Evolutionary conservation across 176 grass and related monocot species (phyloP).

Genomic region (Carex parvula): DNA sequence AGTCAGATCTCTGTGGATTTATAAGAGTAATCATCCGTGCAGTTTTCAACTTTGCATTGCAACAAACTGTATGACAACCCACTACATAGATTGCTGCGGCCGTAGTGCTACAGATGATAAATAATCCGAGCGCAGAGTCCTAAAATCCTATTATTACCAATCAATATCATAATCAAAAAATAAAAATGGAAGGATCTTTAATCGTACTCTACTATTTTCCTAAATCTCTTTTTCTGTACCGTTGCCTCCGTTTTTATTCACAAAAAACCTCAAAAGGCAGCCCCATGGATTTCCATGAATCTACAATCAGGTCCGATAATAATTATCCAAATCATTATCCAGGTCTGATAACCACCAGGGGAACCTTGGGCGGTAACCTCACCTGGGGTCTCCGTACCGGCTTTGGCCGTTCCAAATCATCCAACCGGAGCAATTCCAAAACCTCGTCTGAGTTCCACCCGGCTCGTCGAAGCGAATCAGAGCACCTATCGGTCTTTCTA

Average conservation of each 20-base stretch:
- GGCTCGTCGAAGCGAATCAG: constrained; percentile 40
- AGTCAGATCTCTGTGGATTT: not conserved
- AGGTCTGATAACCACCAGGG: constrained; percentile 34
- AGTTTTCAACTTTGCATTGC: not conserved
- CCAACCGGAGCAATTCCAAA: constrained; percentile 45
- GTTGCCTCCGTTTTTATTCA: constrained; percentile 15
- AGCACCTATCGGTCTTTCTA: constrained; percentile 48
- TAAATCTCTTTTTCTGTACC: constrained; percentile 10
- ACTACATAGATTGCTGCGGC: not conserved
- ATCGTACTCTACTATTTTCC: constrained; percentile 1
- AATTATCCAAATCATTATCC: not conserved
- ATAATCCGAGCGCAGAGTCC: not conserved
- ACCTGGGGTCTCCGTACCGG: constrained; percentile 32
- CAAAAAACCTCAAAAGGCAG: constrained; percentile 15
- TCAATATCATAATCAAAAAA: not conserved
- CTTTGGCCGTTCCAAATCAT: not conserved
- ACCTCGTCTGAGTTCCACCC: constrained; percentile 76
- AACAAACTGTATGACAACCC: not conserved
- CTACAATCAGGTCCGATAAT: not conserved
- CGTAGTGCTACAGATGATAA: not conserved
- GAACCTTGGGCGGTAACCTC: constrained; percentile 57
- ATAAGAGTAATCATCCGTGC: not conserved
- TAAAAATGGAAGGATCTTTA: not conserved
- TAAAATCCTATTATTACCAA: not conserved
- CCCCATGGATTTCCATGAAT: constrained; percentile 10